A percentile compares a stretch with the other conserved stretches of the same genome.
These are phyloP conservation scores for Calycina marina DNA, from an alignment of 2,329 filamentous ascomycete species.

Conservation along the genomic window DNA sequence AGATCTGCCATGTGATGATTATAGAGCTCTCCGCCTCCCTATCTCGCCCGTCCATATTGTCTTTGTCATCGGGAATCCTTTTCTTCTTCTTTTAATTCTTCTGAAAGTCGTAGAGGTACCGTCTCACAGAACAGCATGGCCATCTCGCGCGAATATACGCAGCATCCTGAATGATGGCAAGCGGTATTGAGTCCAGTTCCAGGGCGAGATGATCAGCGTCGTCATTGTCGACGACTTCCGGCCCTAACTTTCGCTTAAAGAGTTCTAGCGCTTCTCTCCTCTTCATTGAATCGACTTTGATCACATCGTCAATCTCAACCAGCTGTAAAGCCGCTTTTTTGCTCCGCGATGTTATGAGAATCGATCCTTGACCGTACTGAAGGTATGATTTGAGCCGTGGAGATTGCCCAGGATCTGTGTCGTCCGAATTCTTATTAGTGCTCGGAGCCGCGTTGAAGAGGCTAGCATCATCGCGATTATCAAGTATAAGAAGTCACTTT, in stretches of 20 bases:
- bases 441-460: constrained; percentile 6
- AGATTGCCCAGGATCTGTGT: not conserved
- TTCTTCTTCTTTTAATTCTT: constrained; percentile 20
- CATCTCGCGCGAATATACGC: constrained; percentile 3
- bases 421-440: not conserved
- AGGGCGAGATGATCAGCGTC: constrained; percentile 8
- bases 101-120: constrained; percentile 26
- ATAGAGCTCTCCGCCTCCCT: constrained; percentile 14
- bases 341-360: constrained; percentile 14
- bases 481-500: constrained; percentile 24
- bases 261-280: constrained; percentile 15
- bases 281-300: constrained; percentile 17
- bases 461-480: constrained; percentile 23
- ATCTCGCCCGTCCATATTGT: constrained; percentile 23
- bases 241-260: constrained; percentile 19
- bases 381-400: constrained; percentile 8
- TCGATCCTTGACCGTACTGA: constrained; percentile 7
- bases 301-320: constrained; percentile 10
- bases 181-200: constrained; percentile 11
- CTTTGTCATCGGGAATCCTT: constrained; percentile 21
- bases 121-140: constrained; percentile 19
- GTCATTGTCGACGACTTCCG: constrained; percentile 4
- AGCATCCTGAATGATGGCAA: constrained; percentile 3
- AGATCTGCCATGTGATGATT: constrained; percentile 8
- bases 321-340: constrained; percentile 8